These are phyloP conservation scores for Calonectria ilicicola DNA, from an alignment of 2,329 filamentous ascomycete genomes.

Conservation along the genomic window DNA sequence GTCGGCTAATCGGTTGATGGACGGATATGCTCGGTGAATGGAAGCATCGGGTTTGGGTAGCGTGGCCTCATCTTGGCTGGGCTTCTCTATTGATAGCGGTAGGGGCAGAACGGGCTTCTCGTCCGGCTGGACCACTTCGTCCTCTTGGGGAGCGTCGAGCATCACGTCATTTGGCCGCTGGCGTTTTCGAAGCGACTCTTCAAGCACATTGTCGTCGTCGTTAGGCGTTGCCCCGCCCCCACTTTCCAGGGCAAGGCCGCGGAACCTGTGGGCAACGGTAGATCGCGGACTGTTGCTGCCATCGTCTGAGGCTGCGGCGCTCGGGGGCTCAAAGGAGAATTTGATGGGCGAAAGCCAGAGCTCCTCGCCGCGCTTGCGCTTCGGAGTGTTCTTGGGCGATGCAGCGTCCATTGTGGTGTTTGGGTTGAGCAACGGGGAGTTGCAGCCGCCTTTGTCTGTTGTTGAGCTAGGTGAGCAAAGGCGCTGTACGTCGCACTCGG, in stretches of 20 bases:
- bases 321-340: conserved; percentile 60
- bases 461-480: conserved; percentile 8
- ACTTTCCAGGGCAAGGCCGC: conserved; percentile 59
- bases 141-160: conserved; percentile 37
- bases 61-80: conserved; percentile 15
- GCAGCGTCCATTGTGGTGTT: conserved; percentile 38
- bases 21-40: conserved; percentile 51
- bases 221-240: conserved; percentile 57
- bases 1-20: conserved; percentile 54
- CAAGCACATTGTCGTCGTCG: conserved; percentile 46
- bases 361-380: conserved; percentile 59
- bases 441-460: not conserved
- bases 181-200: conserved; percentile 52
- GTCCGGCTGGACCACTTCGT: conserved; percentile 22
- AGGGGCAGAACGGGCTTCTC: conserved; percentile 19
- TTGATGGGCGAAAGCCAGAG: conserved; percentile 48
- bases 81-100: conserved; percentile 8
- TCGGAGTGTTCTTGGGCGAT: conserved; percentile 52
- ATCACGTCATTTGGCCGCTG: conserved; percentile 48
- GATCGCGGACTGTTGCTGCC: conserved; percentile 66
- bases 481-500: conserved; percentile 3
- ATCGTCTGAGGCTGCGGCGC: conserved; percentile 52
- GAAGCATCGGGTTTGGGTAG: conserved; percentile 27
- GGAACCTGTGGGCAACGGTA: conserved; percentile 64
- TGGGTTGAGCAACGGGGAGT: conserved; percentile 13